Base-by-base conservation (phyloP, 106 monocot genomes). In the Platanthera zijinensis region DNA sequence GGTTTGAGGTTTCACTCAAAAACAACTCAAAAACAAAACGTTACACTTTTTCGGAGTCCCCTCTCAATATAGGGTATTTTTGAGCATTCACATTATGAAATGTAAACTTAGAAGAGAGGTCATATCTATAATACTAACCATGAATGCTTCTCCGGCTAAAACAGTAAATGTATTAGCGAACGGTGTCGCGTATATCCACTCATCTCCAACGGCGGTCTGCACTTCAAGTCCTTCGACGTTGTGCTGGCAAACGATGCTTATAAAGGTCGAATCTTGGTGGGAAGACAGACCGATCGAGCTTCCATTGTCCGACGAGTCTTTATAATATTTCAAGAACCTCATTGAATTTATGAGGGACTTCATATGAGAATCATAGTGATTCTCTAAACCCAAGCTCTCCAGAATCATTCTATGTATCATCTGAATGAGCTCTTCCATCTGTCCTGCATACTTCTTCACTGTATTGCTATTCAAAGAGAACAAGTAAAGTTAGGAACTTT, bases 351-450 rank as follows among this genome's bases (percentile, higher is more conserved):
- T 2, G 8, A 56, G 66, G 1, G 67, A 67, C 10, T 74, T 68
- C 7, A 71, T 22, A 51, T 75, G 75, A 5, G 69, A 54, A 18
- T 74, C 69, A 67, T n/a, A 69, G 69, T 79, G 51, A 47, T 75
- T 75, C 67, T 75, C 83, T 5, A 78, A 39, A 14, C 83, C 83
- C 68, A 83, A 52, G 52, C 83, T 70, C 48, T 78, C 61, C 15
- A 83, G 48, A 28, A 83, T 67, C 83, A 83, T 83, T 64, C 52
- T 73, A 32, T 59, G 52, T 8, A 83, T 52, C 69, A 53, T 74
- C 30, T 53, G 8, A 18, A 68, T 78, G 68, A 83, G 48, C 17
- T 69, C 78, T 19, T 69, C 78, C 19, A 75, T 32, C 7, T 48
- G 54, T 22, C 76, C 50, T 3, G 71, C 54, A 50, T 57, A 82